Evolutionary conservation across 2,329 filamentous ascomycete species (phyloP), one percentile per base, ranked within the genome.

Genomic region (Aspergillus hortae): DNA sequence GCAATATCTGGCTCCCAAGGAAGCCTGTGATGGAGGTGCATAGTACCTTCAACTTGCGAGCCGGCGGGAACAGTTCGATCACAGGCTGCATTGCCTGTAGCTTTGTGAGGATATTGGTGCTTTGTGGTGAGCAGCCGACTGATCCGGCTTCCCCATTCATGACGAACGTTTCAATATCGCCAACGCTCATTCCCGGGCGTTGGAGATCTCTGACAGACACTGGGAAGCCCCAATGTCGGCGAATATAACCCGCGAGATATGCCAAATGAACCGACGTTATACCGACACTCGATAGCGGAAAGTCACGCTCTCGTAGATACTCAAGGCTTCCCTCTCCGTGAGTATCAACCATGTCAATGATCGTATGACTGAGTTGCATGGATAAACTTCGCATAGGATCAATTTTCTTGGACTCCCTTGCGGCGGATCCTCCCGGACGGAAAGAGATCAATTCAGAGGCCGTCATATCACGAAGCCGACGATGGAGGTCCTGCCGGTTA

Each of bases 1-100:
- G 52, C 12, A 57, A 46, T 12, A 57, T 44, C 30, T 54, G 48
- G 14, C 27, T 51, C 6, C 55, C 55, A 9, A 57, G 44, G 19
- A 56, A 51, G 4, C 55, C 55, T 1, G 45, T 60, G 2, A 46
- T 35, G 2, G 44, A 46, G 4, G 44, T 46, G 17, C 40, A 42
- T 19, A 42, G 17, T 14, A 42, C 19, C 2, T 19, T 42, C 19
- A n/a, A 6, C 6, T 42, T 42, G 9, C 19, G 15, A 9, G 15
- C 5, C 11, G 6, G n/a, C 10, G 15, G 19, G 15, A 7, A 7
- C 6, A 42, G 23, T 23, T 42, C 40, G 6, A 42, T 6, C 15
- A 11, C 19, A 17, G 40, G 12, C 4, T 17, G 40, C 11, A 42
- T 42, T 9, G 19, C 19, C 11, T 42, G 14, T 6, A 42, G 40